Conservation (phyloP, 164 flowering plant species). For the Dillenia suffruticosa region DNA sequence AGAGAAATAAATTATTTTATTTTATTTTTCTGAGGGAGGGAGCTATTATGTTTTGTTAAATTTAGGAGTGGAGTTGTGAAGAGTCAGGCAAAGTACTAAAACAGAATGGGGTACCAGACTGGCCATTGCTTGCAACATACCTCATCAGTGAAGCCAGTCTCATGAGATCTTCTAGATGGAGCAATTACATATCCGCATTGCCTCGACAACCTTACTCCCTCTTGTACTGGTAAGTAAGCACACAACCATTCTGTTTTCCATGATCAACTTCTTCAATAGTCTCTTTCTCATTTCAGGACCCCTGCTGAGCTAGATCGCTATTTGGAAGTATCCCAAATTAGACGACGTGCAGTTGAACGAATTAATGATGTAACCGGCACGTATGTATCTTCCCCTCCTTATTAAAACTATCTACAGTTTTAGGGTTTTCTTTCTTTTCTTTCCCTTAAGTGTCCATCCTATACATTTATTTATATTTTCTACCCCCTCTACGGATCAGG, state of each 20-base stretch:
- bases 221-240: slow-evolving; percentile 62
- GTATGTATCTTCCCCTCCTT: slow-evolving; percentile 35
- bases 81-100: slow-evolving; percentile 83
- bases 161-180: slow-evolving; percentile 76
- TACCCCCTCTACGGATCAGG: neutral
- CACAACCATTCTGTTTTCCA: neutral
- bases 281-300: slow-evolving; percentile 65
- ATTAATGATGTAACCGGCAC: slow-evolving; percentile 84
- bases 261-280: neutral
- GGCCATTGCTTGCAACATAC: slow-evolving; percentile 94
- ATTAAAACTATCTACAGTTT: no score
- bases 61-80: slow-evolving; percentile 71
- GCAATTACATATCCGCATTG: slow-evolving; percentile 82
- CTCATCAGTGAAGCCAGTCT: slow-evolving; percentile 89
- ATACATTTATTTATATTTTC: neutral
- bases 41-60: slow-evolving; percentile 4
- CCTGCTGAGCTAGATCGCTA: slow-evolving; percentile 81
- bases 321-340: slow-evolving; percentile 84
- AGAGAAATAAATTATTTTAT: no score
- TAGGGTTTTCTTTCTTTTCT: neutral
- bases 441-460: neutral
- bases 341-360: slow-evolving; percentile 89
- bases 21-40: neutral
- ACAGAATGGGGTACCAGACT: slow-evolving; percentile 73
- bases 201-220: slow-evolving; percentile 96